Conservation (phyloP, 225 moss, liverwort and hornwort genomes). For the Ulota crispa region DNA sequence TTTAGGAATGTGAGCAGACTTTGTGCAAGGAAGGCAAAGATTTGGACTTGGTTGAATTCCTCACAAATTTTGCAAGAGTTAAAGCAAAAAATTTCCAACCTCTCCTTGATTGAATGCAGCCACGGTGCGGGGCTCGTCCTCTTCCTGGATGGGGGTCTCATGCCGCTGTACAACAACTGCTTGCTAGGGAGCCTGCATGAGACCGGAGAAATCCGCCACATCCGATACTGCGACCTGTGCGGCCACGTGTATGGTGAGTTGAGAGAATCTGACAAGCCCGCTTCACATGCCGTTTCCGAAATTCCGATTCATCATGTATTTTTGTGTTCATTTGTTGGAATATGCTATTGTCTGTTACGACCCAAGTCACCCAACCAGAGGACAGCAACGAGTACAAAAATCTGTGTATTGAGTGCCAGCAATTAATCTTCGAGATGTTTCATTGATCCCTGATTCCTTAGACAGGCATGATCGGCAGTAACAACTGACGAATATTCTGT, state of each 20-base stretch:
- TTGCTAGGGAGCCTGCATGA: slow-evolving; percentile 52
- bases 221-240: slow-evolving; percentile 49
- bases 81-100: slow-evolving; percentile 41
- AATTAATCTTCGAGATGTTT: too few relatives aligned
- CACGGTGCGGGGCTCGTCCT: slow-evolving; percentile 44
- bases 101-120: slow-evolving; percentile 73
- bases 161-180: slow-evolving; percentile 47
- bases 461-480: neutral
- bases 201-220: slow-evolving; percentile 38
- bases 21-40: neutral
- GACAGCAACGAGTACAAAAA: neutral
- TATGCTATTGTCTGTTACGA: too few relatives aligned
- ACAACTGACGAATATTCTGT: too few relatives aligned
- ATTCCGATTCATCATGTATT: neutral
- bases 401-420: too few relatives aligned
- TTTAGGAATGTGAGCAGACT: neutral
- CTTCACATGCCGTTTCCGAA: too few relatives aligned
- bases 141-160: slow-evolving; percentile 29
- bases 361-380: neutral
- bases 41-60: neutral
- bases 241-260: slow-evolving; percentile 40
- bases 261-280: too few relatives aligned
- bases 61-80: neutral
- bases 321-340: too few relatives aligned
- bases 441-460: neutral